These are phyloP conservation scores for Symmetrospora coprosmae DNA, from an alignment of 768 basidiomycete species.

Conservation along the genomic window DNA sequence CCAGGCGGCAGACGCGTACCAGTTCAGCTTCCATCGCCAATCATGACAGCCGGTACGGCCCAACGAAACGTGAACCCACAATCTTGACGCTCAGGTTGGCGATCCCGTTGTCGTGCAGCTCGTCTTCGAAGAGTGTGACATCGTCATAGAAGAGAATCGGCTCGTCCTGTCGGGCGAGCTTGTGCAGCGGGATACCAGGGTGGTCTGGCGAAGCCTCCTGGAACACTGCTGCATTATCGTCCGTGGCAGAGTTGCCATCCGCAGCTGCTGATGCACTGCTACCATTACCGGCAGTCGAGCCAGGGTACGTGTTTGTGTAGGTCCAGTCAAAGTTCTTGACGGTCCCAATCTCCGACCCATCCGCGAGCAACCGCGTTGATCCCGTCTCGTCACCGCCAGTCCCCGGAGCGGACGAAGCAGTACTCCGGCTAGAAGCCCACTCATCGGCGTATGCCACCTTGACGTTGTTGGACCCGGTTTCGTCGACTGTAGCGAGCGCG, in stretches of 20 bases:
- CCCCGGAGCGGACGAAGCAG: not conserved
- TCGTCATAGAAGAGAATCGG: slow-evolving; percentile 98
- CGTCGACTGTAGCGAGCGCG: slow-evolving; percentile 59
- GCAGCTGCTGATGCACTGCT: not conserved
- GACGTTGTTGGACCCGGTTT: slow-evolving; percentile 64
- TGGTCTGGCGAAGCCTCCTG: slow-evolving; percentile 28
- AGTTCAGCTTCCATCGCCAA: no score
- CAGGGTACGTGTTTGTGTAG: slow-evolving; percentile 76
- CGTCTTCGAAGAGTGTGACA: slow-evolving; percentile 85
- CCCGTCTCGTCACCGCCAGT: not conserved
- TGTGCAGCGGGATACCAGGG: slow-evolving; percentile 57
- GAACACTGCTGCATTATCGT: slow-evolving; percentile 42
- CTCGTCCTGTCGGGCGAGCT: slow-evolving; percentile 65
- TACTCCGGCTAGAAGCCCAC: slow-evolving; percentile 70
- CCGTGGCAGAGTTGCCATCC: no score
- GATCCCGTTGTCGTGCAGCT: slow-evolving; percentile 90
- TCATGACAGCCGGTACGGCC: not conserved
- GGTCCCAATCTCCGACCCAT: slow-evolving; percentile 51
- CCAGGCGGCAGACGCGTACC: no score
- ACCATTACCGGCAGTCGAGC: slow-evolving; percentile 35
- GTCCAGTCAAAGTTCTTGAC: slow-evolving; percentile 94
- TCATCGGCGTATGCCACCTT: slow-evolving; percentile 88
- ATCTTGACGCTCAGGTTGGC: slow-evolving; percentile 71
- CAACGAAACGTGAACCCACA: slow-evolving; percentile 45
- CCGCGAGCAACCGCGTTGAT: slow-evolving; percentile 15